Conservation (phyloP, 2,329 filamentous ascomycete genomes). For the Pleurostoma richardsiae region DNA sequence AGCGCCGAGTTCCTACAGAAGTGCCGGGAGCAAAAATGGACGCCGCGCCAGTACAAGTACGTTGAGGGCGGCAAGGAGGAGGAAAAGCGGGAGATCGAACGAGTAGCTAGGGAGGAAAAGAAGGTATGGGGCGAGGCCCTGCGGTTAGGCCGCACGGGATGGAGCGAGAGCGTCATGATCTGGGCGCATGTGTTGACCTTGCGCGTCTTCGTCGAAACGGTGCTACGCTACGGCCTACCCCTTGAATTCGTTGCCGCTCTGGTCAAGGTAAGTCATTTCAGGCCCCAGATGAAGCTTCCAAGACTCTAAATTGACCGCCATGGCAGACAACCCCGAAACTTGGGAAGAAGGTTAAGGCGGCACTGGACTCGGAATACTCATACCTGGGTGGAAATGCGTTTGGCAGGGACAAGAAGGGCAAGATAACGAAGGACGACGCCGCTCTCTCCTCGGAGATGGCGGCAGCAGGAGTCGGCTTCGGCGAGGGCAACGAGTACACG, state of each 20-base stretch:
- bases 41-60: constrained; percentile 89
- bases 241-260: constrained; percentile 83
- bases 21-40: constrained; percentile 89
- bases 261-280: constrained; percentile 63
- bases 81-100: constrained; percentile 81
- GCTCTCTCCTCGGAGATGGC: constrained; percentile 78
- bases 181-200: constrained; percentile 91
- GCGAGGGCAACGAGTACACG: constrained; percentile 80
- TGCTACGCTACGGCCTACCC: constrained; percentile 91
- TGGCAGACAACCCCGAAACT: constrained; percentile 75
- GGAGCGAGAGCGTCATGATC: constrained; percentile 93
- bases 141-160: constrained; percentile 81
- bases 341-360: constrained; percentile 71
- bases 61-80: constrained; percentile 85
- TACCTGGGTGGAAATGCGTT: constrained; percentile 95
- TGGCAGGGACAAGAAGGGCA: constrained; percentile 87
- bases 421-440: constrained; percentile 85
- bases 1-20: constrained; percentile 85
- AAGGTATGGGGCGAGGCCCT: constrained; percentile 92
- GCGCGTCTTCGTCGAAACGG: constrained; percentile 94
- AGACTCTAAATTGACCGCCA: not conserved
- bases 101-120: constrained; percentile 76
- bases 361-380: constrained; percentile 78
- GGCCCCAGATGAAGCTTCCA: not conserved
- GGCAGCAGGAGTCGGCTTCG: constrained; percentile 61